Conservation (phyloP, 495 filamentous ascomycete species). For the Talaromyces proteolyticus region DNA sequence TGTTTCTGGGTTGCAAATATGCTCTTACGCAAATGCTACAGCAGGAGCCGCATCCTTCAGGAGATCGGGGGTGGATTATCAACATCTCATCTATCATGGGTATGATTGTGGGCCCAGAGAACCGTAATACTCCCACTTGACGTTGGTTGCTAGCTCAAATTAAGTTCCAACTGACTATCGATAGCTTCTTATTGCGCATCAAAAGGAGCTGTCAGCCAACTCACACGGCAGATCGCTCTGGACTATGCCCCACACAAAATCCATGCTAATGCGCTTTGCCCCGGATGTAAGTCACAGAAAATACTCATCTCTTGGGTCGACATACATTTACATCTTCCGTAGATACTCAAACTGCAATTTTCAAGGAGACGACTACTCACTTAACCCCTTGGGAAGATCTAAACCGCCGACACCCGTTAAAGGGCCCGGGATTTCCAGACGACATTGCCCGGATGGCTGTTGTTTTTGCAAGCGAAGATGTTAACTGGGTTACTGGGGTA, state of each 20-base stretch:
- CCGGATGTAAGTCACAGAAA: conserved; percentile 38
- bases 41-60: conserved; percentile 35
- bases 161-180: too few species aligned
- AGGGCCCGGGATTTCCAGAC: background rate
- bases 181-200: conserved; percentile 42
- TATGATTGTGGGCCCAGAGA: conserved; percentile 24
- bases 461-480: conserved; percentile 18
- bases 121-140: conserved; percentile 10
- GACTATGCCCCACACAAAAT: conserved; percentile 47
- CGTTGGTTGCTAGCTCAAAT: background rate
- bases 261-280: conserved; percentile 50
- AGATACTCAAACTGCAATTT: conserved; percentile 27
- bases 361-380: background rate
- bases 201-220: conserved; percentile 44
- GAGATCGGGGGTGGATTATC: conserved; percentile 51
- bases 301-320: background rate
- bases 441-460: conserved; percentile 6
- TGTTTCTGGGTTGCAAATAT: conserved; percentile 48
- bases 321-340: background rate
- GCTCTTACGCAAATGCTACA: conserved; percentile 44
- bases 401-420: background rate
- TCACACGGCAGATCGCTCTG: conserved; percentile 44
- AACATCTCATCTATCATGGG: conserved; percentile 46
- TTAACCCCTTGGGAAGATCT: background rate
- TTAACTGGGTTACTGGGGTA: conserved; percentile 24